Evolutionary conservation across 192 early-diverging fungal genomes (phyloP), one percentile per base, ranked within the genome.

Genomic region (Spizellomyces sp.): DNA sequence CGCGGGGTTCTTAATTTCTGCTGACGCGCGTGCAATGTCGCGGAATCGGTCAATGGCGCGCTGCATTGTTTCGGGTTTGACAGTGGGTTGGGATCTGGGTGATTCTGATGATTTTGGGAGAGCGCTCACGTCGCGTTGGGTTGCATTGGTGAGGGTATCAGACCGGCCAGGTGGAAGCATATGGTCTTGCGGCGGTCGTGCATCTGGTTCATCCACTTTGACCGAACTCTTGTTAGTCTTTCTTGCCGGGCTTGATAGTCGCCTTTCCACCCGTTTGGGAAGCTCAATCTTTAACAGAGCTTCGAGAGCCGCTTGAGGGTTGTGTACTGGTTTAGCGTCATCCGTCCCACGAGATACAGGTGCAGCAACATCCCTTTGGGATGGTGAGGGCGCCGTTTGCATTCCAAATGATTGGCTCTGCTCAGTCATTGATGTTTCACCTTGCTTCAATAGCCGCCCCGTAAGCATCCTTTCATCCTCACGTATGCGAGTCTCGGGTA

Each of bases 251-350:
- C 14, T 54, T 12, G 50, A 54, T n/a, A 19, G 50, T n/a, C 50
- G 50, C 12, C 50, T 12, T 19, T 54, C 50, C 12, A 12, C 14
- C 17, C 17, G 12, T n/a, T 12, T 12, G 50, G 50, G 50, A 4
- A 54, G 50, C 50, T 54, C 50, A 54, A 54, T 54, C 50, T 54
- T 54, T 4, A 54, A 54, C 0, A 54, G 50, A 54, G 50, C 50
- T 19, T 54, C 50, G 14, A 54, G 17, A 54, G 50, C 50, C 17
- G 50, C 50, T 19, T 54, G 50, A 0, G 50, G 50, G 17, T 54
- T 54, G 17, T 54, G 50, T 12, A 54, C 14, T 54, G 50, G 17
- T 54, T 19, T 54, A 12, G 14, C 50, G 17, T 54, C 50, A 54
- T n/a, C 50, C 50, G 27, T 36, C 27, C 27, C 1, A 36, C 50